These are phyloP conservation scores for Luffa acutangula DNA, from an alignment of 306 rosid species.

Conservation along the genomic window DNA sequence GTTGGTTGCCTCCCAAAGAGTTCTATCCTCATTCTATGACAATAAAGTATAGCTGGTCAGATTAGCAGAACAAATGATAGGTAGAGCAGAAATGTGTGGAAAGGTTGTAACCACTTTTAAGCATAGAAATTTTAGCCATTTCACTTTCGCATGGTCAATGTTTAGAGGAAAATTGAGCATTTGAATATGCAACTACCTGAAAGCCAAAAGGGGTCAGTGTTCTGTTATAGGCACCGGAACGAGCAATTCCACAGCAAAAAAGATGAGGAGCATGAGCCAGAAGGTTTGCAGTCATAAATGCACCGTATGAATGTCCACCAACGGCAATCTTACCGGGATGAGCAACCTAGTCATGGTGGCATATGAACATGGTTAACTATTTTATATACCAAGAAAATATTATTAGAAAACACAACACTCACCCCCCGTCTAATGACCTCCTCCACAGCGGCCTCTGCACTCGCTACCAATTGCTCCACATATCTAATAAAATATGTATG, in stretches of 20 bases:
- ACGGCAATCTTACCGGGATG: slow-evolving; percentile 86
- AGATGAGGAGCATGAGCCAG: slow-evolving; percentile 98
- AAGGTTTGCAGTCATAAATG: slow-evolving; percentile 98
- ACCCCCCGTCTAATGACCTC: slow-evolving; percentile 89
- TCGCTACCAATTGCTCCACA: slow-evolving; percentile 86
- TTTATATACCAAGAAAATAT: not conserved
- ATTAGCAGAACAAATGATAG: slow-evolving; percentile 7
- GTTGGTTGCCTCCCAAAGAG: slow-evolving; percentile 89
- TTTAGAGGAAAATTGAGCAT: not conserved
- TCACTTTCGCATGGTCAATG: not conserved
- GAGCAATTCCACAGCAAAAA: slow-evolving; percentile 96
- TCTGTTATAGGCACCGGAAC: slow-evolving; percentile 99
- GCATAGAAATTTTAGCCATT: not conserved
- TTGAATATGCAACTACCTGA: slow-evolving; percentile 43
- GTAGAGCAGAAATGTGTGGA: slow-evolving; percentile 6
- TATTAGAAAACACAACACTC: slow-evolving; percentile 18
- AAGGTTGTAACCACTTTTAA: not conserved
- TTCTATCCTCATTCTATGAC: slow-evolving; percentile 86
- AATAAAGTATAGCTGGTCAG: slow-evolving; percentile 10
- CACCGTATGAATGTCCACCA: slow-evolving; percentile 99
- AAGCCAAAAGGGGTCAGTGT: slow-evolving; percentile 98
- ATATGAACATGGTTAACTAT: slow-evolving; percentile 9
- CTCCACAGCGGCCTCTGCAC: slow-evolving; percentile 96
- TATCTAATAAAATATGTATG: slow-evolving; percentile 39
- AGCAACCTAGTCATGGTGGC: slow-evolving; percentile 54